A percentile compares a stretch with the other conserved stretches of the same genome.
Evolutionary conservation across 352 stramenopile species (phyloP).

Genomic region (Phytophthora fragariaefolia): DNA sequence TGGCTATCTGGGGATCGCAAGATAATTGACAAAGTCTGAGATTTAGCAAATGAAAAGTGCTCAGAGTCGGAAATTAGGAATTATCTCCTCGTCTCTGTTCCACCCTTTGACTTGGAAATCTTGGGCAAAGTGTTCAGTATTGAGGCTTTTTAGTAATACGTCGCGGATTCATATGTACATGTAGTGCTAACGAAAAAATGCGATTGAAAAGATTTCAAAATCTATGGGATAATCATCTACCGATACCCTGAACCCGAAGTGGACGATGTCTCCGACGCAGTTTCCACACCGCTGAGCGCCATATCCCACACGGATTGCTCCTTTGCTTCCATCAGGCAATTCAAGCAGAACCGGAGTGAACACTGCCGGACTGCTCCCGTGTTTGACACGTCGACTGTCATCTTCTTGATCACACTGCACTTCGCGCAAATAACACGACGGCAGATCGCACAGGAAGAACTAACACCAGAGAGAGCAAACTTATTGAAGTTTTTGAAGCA

Average conservation of each 20-base stretch:
- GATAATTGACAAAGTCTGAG: too few relatives aligned
- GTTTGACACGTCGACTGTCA: constrained; percentile 52
- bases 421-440: constrained; percentile 47
- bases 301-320: constrained; percentile 33
- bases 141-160: too few relatives aligned
- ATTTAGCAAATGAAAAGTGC: too few relatives aligned
- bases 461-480: constrained; percentile 22
- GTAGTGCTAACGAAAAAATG: too few relatives aligned
- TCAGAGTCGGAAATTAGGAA: too few relatives aligned
- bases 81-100: too few relatives aligned
- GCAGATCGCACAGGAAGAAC: constrained; percentile 52
- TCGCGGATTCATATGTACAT: too few relatives aligned
- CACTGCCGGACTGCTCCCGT: constrained; percentile 39
- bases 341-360: constrained; percentile 34
- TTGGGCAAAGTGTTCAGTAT: too few relatives aligned
- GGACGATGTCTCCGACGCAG: constrained; percentile 28
- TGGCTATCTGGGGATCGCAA: too few relatives aligned
- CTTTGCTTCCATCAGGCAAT: constrained; percentile 29
- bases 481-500: constrained; percentile 23
- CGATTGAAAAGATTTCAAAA: background rate
- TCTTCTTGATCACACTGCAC: constrained; percentile 60
- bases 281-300: constrained; percentile 32
- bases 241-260: constrained; percentile 21
- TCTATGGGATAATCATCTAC: constrained; percentile 19
- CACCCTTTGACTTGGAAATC: too few relatives aligned